Percentiles rank a stretch among this genome's conserved stretches.
Conservation (phyloP, 2,329 filamentous ascomycete species). For the Talaromyces rugulosus region DNA sequence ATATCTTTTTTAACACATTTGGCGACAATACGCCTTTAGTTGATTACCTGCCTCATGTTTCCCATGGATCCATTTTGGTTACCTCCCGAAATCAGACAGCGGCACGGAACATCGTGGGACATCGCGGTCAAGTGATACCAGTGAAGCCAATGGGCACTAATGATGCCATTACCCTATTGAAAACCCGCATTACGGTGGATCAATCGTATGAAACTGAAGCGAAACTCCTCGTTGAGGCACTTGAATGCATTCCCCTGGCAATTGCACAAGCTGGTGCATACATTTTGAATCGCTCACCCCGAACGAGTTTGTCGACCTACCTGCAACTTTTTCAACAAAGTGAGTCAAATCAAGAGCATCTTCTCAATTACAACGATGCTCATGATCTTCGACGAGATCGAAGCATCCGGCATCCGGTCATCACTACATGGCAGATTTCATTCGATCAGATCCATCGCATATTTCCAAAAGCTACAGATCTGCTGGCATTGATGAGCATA, state of each 20-base stretch:
- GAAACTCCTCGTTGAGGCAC: constrained; percentile 14
- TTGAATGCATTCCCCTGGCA: constrained; percentile 28
- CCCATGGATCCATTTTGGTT: constrained; percentile 15
- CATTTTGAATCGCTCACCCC: constrained; percentile 17
- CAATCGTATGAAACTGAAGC: not conserved
- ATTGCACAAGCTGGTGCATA: constrained; percentile 28
- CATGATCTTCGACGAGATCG: not conserved
- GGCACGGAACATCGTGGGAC: constrained; percentile 6
- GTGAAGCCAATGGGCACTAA: not conserved
- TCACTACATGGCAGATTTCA: constrained; percentile 30
- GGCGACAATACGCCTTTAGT: no score
- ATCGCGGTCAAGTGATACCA: constrained; percentile 2
- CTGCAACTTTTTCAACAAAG: constrained; percentile 6
- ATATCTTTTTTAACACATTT: constrained; percentile 11
- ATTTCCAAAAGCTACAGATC: constrained; percentile 19
- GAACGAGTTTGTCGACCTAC: constrained; percentile 5
- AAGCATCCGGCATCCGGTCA: constrained; percentile 30
- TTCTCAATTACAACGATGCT: not conserved
- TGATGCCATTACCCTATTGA: not conserved
- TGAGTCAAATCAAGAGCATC: not conserved
- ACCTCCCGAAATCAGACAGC: constrained; percentile 13
- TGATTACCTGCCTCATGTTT: constrained; percentile 16
- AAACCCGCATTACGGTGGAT: not conserved
- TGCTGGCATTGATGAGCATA: constrained; percentile 26
- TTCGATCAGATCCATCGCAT: constrained; percentile 24